Evolutionary conservation across 768 basidiomycete genomes (phyloP).

Genomic region (Hypholoma sublateritium): DNA sequence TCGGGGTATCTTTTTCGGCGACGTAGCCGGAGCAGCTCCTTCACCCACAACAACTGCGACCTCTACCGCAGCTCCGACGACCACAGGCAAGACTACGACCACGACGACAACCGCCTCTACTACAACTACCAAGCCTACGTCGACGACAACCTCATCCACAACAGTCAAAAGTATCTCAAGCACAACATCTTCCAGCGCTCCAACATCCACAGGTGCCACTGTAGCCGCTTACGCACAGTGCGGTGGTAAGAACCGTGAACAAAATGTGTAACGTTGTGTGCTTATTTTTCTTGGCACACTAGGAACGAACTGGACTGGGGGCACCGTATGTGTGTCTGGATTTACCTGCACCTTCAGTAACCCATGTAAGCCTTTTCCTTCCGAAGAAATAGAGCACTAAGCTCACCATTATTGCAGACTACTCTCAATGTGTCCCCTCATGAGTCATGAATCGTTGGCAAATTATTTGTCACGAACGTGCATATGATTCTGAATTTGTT

Average conservation of each 20-base stretch:
- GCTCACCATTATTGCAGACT: slow-evolving; percentile 26
- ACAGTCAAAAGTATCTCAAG: slow-evolving; percentile 20
- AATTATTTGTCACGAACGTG: background rate
- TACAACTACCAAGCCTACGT: slow-evolving; percentile 16
- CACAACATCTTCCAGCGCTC: slow-evolving; percentile 22
- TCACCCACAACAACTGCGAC: slow-evolving; percentile 26
- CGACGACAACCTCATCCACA: slow-evolving; percentile 19
- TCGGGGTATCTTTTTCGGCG: slow-evolving; percentile 56
- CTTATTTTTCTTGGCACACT: background rate
- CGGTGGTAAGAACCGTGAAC: slow-evolving; percentile 28
- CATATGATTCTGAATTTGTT: background rate
- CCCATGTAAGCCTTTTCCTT: slow-evolving; percentile 32
- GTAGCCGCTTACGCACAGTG: slow-evolving; percentile 41
- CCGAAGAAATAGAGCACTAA: background rate
- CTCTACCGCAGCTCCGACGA: slow-evolving; percentile 19
- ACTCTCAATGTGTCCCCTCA: slow-evolving; percentile 44
- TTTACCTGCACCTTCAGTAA: slow-evolving; percentile 37
- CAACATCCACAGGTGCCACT: slow-evolving; percentile 28
- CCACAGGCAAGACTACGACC: slow-evolving; percentile 18
- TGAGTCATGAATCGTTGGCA: slow-evolving; percentile 22
- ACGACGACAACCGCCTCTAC: slow-evolving; percentile 17
- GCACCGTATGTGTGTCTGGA: slow-evolving; percentile 37
- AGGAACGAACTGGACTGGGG: slow-evolving; percentile 41
- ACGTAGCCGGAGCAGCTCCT: slow-evolving; percentile 31
- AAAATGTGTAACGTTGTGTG: background rate